Evolutionary conservation across 441 rosid genomes (phyloP), one percentile per base, ranked within the genome.

Genomic region (Hura crepitans): DNA sequence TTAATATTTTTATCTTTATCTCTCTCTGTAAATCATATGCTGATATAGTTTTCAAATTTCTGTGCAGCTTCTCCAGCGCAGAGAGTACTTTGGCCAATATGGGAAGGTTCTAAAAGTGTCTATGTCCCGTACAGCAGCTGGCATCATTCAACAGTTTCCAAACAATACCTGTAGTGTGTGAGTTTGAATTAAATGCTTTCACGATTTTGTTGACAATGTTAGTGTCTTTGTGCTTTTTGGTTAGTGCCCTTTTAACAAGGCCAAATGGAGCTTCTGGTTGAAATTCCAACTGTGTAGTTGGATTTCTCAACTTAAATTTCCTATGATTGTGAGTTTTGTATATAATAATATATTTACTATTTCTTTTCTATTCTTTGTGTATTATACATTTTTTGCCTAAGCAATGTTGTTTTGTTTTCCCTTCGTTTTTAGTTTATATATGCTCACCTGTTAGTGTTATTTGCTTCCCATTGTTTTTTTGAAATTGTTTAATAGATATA

Each of bases 111-210:
- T 84, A 37, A 91, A 89, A 75, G 93, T 89, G n/a, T 89, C 96
- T 20, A 83, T 91, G 86, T 87, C 93, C 65, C 84, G 88, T 22
- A 87, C 90, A 28, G 80, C 91, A 71, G 39, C 86, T 42, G 97
- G 96, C 47, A 83, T 81, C 30, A 82, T 91, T 66, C 93, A 89
- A 65, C 91, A 87, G 49, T 87, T 83, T 65, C 84, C 96, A 27
- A 91, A 89, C 82, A 86, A 79, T 70, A 87, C 88, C 66, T 91
- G 97, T 81, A 81, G 93, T 84, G 96, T 90, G 93, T 87, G 79
- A 83, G 96, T 84, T 59, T 66, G 11, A 57, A 57, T 14, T 30
- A 66, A 58, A 72, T 25, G 31, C 72, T 35, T 62, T 57, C 43
- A 4, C 17, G n/a, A 12, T 43, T n/a, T 45, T 8, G 22, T 18